Base-by-base conservation (phyloP, 2,329 filamentous ascomycete species). In the Trichoderma lentiforme region DNA sequence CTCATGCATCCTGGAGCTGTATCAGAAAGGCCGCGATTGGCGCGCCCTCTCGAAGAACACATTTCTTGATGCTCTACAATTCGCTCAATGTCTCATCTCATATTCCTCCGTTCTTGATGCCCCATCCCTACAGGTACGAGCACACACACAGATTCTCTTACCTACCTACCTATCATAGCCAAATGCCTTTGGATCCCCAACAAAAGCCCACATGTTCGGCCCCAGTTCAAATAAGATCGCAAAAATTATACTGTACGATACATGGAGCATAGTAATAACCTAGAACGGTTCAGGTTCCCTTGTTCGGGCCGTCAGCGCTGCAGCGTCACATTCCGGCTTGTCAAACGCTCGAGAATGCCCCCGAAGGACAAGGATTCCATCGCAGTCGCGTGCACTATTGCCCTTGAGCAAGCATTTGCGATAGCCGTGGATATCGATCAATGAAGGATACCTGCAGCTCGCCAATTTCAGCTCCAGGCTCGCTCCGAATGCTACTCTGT, bases 351-450 rank as follows among this genome's bases (percentile, higher is more conserved):
- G 5, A 43, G 24, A 67, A 26, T 57, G 64, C 53, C 64, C 51
- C 34, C 32, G 56, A 32, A 32, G 24, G 24, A 30, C 56, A 61
- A 56, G 56, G 56, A 51, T 62, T 36, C 18, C 67, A 28, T 53
- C 30, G 39, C 28, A 53, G 66, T 69, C 66, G 56, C 67, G 67
- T 61, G 57, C 57, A 43, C 36, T 24, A 34, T 66, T 66, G 47
- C 47, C 47, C 30, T 53, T 6, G 47, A 39, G 32, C 28, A 53
- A 60, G 26, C 58, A 47, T 28, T 4, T 57, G 30, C 51, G 21
- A 43, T 43, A 18, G 14, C 56, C 32, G 32, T 26, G 43, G n/a
- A 26, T 58, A 58, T 58, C 53, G 53, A 39, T 67, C 64, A 64
- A 51, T 64, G 24, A 57, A 58, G 53, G 34, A n/a, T n/a, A 43